Base-by-base conservation (phyloP, 1,139 yeast species). In the Hemisphaericaspora subhashii region DNA sequence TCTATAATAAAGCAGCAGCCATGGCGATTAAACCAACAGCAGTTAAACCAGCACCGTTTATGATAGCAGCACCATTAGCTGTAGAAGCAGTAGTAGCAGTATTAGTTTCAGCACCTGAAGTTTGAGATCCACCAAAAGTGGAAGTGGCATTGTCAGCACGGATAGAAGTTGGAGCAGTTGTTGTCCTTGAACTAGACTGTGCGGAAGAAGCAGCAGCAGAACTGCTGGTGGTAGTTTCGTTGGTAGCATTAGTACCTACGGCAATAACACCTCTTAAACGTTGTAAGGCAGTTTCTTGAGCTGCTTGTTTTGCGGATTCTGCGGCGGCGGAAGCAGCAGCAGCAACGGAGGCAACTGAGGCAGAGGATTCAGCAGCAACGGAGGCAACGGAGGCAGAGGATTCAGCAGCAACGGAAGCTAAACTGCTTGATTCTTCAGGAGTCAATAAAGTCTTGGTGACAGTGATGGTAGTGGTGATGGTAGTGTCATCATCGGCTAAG, bases 1-100 rank as follows among this genome's bases (percentile, higher is more conserved):
- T 39, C 15, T 45, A 46, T 23, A 46, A 43, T 43, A 75, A 57
- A 47, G 77, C 67, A 40, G 77, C 75, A 49, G 76, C 74, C 47
- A 71, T 58, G 33, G 74, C 66, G 45, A 74, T 57, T 39, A 75
- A 53, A 51, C 82, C 81, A 41, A 75, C 54, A 17, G 75, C 63
- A 16, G 73, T 62, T 33, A 76, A 73, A 33, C 54, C 48, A 41
- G 62, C 54, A 28, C 53, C 56, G 50, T 67, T 62, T 46, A 54
- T 58, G 12, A 46, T 58, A 66, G 62, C 62, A 37, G 67, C 77
- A 32, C 58, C 66, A 36, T 62, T 64, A 20, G 44, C 44, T 29
- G 40, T 35, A 17, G 45, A 38, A 38, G 41, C 35, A 21, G 37
- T 14, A 27, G 50, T 37, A 15, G 42, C 45, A 26, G 50, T 35